A percentile compares a stretch with the other conserved stretches of the same genome.
Evolutionary conservation across 805 yeast species (phyloP).

Genomic region (Jamesozyma lodderae): DNA sequence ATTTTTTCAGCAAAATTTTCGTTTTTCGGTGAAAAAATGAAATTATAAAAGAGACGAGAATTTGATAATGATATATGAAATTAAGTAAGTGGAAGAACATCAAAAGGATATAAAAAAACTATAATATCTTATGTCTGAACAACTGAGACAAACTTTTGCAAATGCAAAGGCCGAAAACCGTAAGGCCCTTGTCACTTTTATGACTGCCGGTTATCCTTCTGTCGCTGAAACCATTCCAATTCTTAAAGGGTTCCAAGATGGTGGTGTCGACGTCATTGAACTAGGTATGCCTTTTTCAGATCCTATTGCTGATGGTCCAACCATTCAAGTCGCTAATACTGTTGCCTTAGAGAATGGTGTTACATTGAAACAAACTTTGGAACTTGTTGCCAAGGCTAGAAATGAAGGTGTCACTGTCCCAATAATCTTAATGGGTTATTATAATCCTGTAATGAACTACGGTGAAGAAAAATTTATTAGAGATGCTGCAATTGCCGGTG

Average conservation of each 20-base stretch:
- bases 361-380: conserved; percentile 59
- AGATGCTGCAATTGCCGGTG: conserved; percentile 83
- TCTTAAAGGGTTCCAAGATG: conserved; percentile 79
- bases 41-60: too few relatives aligned
- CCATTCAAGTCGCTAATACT: conserved; percentile 82
- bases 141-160: conserved; percentile 45
- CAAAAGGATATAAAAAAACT: too few relatives aligned
- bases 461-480: conserved; percentile 79
- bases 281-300: conserved; percentile 95
- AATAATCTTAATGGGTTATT: conserved; percentile 92
- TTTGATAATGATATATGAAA: too few relatives aligned
- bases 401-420: conserved; percentile 79
- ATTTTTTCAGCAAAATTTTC: too few relatives aligned
- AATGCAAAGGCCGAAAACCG: conserved; percentile 57
- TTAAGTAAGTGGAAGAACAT: too few relatives aligned
- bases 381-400: conserved; percentile 68
- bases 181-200: conserved; percentile 80
- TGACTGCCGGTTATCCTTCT: conserved; percentile 92
- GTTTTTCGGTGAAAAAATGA: too few relatives aligned
- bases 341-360: conserved; percentile 79
- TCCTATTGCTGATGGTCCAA: conserved; percentile 98
- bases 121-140: conserved; percentile 30
- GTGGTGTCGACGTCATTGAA: conserved; percentile 93
- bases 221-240: conserved; percentile 82
- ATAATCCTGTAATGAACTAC: conserved; percentile 82